Base-by-base conservation (phyloP, 208 protist genomes). In the Trypanosomatidae sp. region DNA sequence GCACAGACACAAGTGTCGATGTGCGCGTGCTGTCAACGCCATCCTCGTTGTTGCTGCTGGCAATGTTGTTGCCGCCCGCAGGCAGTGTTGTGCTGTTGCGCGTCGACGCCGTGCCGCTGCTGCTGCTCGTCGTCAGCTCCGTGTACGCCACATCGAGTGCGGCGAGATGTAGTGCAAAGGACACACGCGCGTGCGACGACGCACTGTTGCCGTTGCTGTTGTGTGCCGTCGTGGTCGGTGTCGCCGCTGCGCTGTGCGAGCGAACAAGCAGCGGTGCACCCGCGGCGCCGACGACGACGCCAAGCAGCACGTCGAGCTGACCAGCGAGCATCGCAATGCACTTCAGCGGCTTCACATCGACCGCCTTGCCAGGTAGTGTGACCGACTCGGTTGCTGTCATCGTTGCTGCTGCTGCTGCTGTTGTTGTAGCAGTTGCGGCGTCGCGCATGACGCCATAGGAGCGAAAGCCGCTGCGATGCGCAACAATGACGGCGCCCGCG, bases 271-370 rank as follows among this genome's bases (percentile, higher is more conserved):
- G 16, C 10, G 21, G 16, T 18, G 3, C 24, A 22, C 24, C 15
- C 20, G 15, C 30, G 30, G n/a, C n/a, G n/a, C 30, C 30, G n/a
- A 35, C 11, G n/a, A n/a, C 59, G 13, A 35, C 59, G n/a, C 66
- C 70, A 27, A 39, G 51, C 30, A 53, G 50, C 13, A 86, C 24
- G 24, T 48, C 45, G 16, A 86, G 56, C 44, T 81, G 67, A 39
- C 63, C 67, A 13, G 76, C 71, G 21, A 86, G 46, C 43, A 45
- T 51, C 28, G 65, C 56, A 0, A 60, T 53, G 7, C 48, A 46
- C 44, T 78, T 72, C 30, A 86, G 51, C 11, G 76, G 68, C 55
- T 75, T 78, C 35, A 69, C 46, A 10, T 86, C 76, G 33, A 78
- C 47, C 5, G 63, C 43, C 53, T 86, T 86, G 5, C 61, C 51